Evolutionary conservation across 495 filamentous ascomycete genomes (phyloP), one percentile per base, ranked within the genome.

Genomic region (Clohesyomyces aquaticus): DNA sequence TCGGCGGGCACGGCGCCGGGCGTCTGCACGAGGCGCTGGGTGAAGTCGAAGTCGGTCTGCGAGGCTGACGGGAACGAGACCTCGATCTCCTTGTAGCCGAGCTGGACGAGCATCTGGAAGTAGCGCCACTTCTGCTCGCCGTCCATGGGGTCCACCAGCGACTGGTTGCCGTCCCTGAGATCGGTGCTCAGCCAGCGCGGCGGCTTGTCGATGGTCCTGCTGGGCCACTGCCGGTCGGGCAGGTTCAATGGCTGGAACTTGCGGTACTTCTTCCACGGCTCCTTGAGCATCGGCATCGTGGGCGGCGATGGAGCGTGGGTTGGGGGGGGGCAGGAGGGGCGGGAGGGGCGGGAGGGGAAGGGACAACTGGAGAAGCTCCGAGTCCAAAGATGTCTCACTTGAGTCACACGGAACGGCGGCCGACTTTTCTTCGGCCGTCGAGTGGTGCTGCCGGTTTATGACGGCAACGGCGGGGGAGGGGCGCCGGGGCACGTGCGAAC

Each of bases 21-120:
- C 11, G 92, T 95, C 69, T 94, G 87, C 55, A 98, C 85, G 42
- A 98, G 79, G 61, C 88, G 85, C 52, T 90, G 85, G 27, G 93
- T 97, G 75, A 97, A 98, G 76, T 96, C 91, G 80, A 91, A 97
- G 73, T 98, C 94, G 69, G 87, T 95, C 76, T 96, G 87, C 26
- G 91, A 95, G 19, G 93, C 90, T 4, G 93, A 95, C 32, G 94
- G 94, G 77, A 96, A 98, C 0, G 92, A 96, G 11, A 97, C 88
- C 75, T 98, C 94, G 68, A 98, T 96, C 77, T 98, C 94, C 76
- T 97, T 98, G 81, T 97, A 98, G 63, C 94, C 94, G 50, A 97
- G 87, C 65, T 90, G 86, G 65, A 89, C 85, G 29, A 98, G 84
- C 91, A 96, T 96, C 76, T 89, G 84, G 81, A 98, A 98, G 79